Conservation (phyloP, 176 grass and related monocot genomes). For the Puya raimondii region DNA sequence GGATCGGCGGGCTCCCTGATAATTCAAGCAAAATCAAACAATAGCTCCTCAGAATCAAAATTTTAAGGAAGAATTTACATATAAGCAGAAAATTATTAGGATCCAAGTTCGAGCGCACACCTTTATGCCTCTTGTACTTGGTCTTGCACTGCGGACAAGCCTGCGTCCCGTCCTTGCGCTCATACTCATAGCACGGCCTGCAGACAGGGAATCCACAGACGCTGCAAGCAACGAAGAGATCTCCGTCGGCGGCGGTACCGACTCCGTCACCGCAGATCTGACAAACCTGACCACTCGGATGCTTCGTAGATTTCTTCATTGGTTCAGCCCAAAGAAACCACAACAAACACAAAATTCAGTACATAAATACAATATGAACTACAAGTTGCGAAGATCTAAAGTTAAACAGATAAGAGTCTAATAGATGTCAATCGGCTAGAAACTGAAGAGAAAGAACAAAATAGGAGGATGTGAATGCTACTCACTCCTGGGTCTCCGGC, state of each 20-base stretch:
- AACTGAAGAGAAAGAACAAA: background rate
- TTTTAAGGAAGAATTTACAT: constrained; percentile 1
- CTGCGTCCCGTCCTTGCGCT: constrained; percentile 27
- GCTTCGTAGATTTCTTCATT: constrained; percentile 20
- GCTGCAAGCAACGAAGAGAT: constrained; percentile 24
- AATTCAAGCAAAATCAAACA: constrained; percentile 5
- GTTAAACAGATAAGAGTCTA: background rate
- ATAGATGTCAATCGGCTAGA: background rate
- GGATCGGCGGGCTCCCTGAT: constrained; percentile 66
- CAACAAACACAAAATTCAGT: background rate
- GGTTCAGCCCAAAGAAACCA: background rate
- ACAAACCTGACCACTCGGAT: constrained; percentile 18
- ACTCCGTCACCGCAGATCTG: constrained; percentile 25
- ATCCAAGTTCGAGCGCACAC: background rate
- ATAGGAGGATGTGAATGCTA: constrained; percentile 10
- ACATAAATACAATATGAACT: background rate
- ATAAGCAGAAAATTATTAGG: background rate
- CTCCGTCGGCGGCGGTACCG: constrained; percentile 14
- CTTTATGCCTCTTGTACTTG: constrained; percentile 31
- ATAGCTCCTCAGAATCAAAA: background rate
- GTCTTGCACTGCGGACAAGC: constrained; percentile 29
- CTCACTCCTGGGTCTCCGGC: constrained; percentile 40
- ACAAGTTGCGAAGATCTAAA: background rate
- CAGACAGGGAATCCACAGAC: constrained; percentile 25
- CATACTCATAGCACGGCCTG: constrained; percentile 27